Conservation (phyloP, 2,329 filamentous ascomycete species). For the Colletotrichum incanum region DNA sequence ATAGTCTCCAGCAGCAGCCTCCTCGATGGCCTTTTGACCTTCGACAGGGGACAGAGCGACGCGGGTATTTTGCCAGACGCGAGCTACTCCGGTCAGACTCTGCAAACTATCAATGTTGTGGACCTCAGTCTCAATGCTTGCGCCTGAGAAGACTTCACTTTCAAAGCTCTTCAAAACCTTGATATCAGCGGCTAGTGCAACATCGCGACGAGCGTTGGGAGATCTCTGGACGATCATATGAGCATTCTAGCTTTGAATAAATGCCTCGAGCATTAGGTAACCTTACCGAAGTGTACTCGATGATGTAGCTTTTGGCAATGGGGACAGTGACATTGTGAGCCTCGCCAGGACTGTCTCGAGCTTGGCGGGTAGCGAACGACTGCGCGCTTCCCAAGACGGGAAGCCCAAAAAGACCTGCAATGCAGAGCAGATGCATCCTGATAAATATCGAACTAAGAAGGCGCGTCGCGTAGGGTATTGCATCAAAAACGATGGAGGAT, state of each 20-base stretch:
- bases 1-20: slow-evolving; percentile 49
- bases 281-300: slow-evolving; percentile 39
- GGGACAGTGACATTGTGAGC: slow-evolving; percentile 29
- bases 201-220: slow-evolving; percentile 38
- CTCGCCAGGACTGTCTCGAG: slow-evolving; percentile 16
- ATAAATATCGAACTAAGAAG: background rate
- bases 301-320: slow-evolving; percentile 42
- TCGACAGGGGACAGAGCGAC: slow-evolving; percentile 25
- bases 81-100: slow-evolving; percentile 52
- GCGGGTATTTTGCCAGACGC: slow-evolving; percentile 52
- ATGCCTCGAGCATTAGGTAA: background rate
- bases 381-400: slow-evolving; percentile 15
- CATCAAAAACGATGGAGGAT: too few species aligned
- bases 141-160: slow-evolving; percentile 53
- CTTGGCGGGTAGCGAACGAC: slow-evolving; percentile 1
- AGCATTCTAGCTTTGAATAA: background rate
- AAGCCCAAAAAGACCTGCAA: slow-evolving; percentile 27
- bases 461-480: background rate
- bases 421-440: slow-evolving; percentile 30
- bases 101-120: slow-evolving; percentile 54
- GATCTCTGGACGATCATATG: background rate
- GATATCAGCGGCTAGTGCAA: slow-evolving; percentile 24
- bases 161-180: slow-evolving; percentile 36
- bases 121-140: slow-evolving; percentile 52
- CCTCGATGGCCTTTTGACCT: slow-evolving; percentile 9